phyloP scores from a whole-genome alignment of 192 early-diverging fungal species.

The Diversispora eburnea region DNA sequence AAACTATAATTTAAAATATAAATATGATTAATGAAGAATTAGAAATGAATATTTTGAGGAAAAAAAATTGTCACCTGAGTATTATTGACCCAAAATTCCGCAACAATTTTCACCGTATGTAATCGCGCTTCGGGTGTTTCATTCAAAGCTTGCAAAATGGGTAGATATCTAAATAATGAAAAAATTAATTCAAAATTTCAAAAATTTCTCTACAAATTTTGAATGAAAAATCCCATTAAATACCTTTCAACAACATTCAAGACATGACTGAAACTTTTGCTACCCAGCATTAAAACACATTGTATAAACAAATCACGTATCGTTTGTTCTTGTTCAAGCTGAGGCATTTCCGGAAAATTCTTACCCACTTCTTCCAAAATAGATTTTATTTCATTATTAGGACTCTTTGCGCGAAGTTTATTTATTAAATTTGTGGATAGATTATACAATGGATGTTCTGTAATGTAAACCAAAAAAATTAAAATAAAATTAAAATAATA shows the following conservation, averaged over 20 bases:
- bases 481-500: neutral
- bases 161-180: constrained; percentile 50
- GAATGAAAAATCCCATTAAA: neutral
- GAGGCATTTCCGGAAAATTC: constrained; percentile 31
- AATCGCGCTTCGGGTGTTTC: constrained; percentile 59
- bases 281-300: constrained; percentile 80
- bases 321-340: constrained; percentile 48
- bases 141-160: constrained; percentile 58
- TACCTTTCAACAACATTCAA: constrained; percentile 88
- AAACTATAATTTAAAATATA: constrained; percentile 48
- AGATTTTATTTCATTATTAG: constrained; percentile 45
- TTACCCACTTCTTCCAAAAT: constrained; percentile 43
- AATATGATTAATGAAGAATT: neutral
- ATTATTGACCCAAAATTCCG: constrained; percentile 85
- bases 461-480: neutral
- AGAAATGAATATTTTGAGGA: neutral
- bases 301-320: constrained; percentile 75
- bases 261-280: constrained; percentile 92
- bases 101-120: constrained; percentile 72
- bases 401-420: constrained; percentile 44
- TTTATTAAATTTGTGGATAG: constrained; percentile 43
- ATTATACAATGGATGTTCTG: constrained; percentile 42
- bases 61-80: constrained; percentile 51
- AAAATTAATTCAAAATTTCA: neutral
- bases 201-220: neutral